Evolutionary conservation across 192 early-diverging fungal species (phyloP), one percentile per base, ranked within the genome.

Genomic region (Gryganskiella cystojenkinii): DNA sequence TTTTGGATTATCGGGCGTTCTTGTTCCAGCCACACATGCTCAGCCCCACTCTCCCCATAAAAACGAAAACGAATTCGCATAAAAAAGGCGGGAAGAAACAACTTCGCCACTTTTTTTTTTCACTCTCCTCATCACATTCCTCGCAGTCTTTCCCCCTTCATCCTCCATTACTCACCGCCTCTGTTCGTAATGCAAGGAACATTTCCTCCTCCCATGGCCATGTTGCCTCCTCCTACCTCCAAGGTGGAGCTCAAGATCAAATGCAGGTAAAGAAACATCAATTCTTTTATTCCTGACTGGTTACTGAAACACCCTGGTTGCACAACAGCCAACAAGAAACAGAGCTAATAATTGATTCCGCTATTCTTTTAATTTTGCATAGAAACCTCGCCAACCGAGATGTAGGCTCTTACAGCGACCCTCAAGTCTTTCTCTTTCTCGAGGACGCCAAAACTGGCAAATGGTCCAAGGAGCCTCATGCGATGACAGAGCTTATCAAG

Each of bases 401-500:
- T 44, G 43, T 17, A 2, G 7, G 14, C 43, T 51, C 54, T 1
- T 44, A 44, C 9, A 71, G 70, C 45, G 73, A 82, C 34, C 68
- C 80, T 15, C 80, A 76, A 44, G 61, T 82, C 3, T 33, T 71
- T 20, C 56, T 82, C 54, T 75, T 64, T 30, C 46, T 67, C 22
- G 61, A 60, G 24, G 73, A 82, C 27, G 10, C 27, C 20, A 25
- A 65, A 11, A 68, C 68, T n/a, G 45, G 61, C 33, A 52, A 54
- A 22, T 81, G 67, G 66, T 11, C 6, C 22, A 42, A 27, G 0
- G 43, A 49, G 9, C 58, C 61, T 0, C 44, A 59, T 28, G 61
- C 62, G 6, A 63, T 56, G 40, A 86, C 86, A 0, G 86, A 87
- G 61, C 49, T 73, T 19, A 62, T 87, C 42, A 83, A 79, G 55